Evolutionary conservation across 768 basidiomycete species (phyloP).

Genomic region (Agrocybe pediades): DNA sequence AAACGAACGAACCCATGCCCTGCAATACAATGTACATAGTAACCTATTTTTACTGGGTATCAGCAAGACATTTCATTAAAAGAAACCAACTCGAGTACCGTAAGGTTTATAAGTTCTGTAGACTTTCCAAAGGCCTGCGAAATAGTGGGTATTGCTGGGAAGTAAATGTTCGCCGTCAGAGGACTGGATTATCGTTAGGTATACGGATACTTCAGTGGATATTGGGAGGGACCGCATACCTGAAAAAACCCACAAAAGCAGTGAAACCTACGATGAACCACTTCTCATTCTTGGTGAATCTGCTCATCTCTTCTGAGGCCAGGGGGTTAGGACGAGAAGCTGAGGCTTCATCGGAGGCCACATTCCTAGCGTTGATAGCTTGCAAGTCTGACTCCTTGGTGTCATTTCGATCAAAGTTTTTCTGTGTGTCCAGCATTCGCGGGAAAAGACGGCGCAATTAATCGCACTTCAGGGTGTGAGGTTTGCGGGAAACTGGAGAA

Average conservation of each 20-base stretch:
- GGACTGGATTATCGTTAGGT: constrained; percentile 42
- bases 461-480: too few relatives aligned
- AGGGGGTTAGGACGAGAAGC: not conserved
- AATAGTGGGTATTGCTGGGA: constrained; percentile 76
- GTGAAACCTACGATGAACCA: constrained; percentile 67
- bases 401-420: too few relatives aligned
- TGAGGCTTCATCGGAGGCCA: not conserved
- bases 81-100: constrained; percentile 38
- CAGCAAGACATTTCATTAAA: not conserved
- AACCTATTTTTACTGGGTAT: constrained; percentile 30
- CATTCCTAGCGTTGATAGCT: not conserved
- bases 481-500: too few relatives aligned
- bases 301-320: constrained; percentile 6
- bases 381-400: too few relatives aligned
- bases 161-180: constrained; percentile 75
- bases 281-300: constrained; percentile 59
- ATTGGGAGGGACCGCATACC: constrained; percentile 33
- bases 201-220: not conserved
- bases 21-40: constrained; percentile 77
- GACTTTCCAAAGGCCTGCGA: constrained; percentile 63
- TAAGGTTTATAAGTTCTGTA: constrained; percentile 74
- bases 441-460: too few relatives aligned
- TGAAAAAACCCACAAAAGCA: constrained; percentile 62
- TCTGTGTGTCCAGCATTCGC: too few relatives aligned
- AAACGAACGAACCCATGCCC: constrained; percentile 49